Conservation (phyloP, 169 alveolate species). For the Cryptosporidium baileyi region DNA sequence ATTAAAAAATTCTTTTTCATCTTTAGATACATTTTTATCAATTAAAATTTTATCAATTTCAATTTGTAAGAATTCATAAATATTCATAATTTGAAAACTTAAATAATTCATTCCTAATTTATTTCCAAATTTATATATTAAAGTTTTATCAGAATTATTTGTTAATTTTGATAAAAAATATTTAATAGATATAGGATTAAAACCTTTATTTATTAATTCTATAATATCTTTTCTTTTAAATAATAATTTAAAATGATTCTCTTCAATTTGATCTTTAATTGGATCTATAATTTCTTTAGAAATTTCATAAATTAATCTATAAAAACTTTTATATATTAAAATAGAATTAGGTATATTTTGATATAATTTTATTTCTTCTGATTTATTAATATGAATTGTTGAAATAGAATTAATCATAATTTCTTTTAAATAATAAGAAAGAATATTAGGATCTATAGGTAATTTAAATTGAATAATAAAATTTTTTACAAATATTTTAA, state of each 20-base stretch:
- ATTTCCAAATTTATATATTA: conserved; percentile 1
- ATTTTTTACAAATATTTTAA: neutral
- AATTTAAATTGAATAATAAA: neutral
- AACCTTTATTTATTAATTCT: neutral
- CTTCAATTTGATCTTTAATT: neutral
- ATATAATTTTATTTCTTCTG: neutral
- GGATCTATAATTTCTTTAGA: neutral
- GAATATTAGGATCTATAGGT: conserved; percentile 41
- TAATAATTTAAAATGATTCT: neutral
- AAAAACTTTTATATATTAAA: neutral
- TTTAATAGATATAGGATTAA: conserved; percentile 16
- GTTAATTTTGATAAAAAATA: neutral
- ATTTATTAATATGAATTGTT: neutral
- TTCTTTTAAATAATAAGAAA: conserved; percentile 13
- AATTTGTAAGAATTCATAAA: neutral
- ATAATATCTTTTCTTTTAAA: neutral
- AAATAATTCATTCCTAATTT: conserved; percentile 32
- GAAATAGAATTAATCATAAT: neutral
- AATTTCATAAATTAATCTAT: neutral
- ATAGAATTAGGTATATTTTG: conserved; percentile 37
- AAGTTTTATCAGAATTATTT: neutral
- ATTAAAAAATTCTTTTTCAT: conserved; percentile 1
- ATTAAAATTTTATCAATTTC: neutral
- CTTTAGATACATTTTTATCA: neutral
- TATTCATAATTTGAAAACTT: neutral